Evolutionary conservation across 169 alveolate species (phyloP).

Genomic region (Amoebophrya sp.): DNA sequence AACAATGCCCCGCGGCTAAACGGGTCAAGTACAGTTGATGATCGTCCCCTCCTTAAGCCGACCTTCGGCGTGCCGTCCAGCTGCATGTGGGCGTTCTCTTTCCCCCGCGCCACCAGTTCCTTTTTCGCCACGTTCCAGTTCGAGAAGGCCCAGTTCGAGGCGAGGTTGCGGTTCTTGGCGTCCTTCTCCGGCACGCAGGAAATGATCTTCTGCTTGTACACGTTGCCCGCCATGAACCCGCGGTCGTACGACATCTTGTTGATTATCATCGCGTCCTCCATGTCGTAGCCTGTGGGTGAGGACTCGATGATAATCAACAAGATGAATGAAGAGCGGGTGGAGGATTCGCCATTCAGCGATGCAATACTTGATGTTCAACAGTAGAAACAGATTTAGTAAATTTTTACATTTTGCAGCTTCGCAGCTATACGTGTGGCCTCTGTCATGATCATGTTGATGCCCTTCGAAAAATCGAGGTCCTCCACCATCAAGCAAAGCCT

Average conservation of each 20-base stretch:
- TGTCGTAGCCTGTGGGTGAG: constrained; percentile 77
- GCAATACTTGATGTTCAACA: too few species aligned
- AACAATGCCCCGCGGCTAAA: too few species aligned
- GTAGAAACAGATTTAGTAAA: too few species aligned
- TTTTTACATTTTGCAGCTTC: too few species aligned
- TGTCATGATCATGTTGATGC: too few species aligned
- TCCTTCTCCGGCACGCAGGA: constrained; percentile 43
- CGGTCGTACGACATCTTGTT: constrained; percentile 96
- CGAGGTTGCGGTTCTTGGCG: not conserved
- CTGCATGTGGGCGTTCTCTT: not conserved
- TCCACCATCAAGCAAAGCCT: not conserved
- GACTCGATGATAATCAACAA: not conserved
- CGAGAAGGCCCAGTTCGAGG: not conserved
- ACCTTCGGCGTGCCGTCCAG: not conserved
- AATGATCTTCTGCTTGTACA: constrained; percentile 82
- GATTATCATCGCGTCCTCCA: constrained; percentile 99
- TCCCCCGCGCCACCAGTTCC: not conserved
- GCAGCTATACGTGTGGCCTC: too few species aligned
- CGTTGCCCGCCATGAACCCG: constrained; percentile 95
- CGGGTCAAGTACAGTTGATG: too few species aligned
- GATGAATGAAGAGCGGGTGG: too few species aligned
- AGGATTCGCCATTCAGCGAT: too few species aligned
- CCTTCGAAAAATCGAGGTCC: not conserved
- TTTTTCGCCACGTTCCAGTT: not conserved
- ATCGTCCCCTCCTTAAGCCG: too few species aligned